phyloP scores from a whole-genome alignment of 169 alveolate genomes.

The Miamiensis avidus region DNA sequence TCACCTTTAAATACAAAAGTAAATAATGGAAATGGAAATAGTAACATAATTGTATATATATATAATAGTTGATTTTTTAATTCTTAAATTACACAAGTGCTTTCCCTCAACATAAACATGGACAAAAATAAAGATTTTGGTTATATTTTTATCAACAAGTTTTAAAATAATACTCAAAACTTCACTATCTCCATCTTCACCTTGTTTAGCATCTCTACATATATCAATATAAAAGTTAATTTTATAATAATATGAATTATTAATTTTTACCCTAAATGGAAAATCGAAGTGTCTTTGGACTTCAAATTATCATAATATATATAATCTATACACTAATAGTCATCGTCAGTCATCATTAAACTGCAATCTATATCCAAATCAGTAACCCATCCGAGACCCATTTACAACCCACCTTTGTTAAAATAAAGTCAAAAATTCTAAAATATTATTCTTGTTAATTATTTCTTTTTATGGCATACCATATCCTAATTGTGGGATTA shows the following conservation, averaged over 20 bases:
- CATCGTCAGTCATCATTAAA: not conserved
- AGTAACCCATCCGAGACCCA: not conserved
- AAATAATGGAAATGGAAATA: no score
- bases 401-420: not conserved
- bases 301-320: not conserved
- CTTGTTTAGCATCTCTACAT: not conserved
- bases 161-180: not conserved
- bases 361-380: not conserved
- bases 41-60: not conserved
- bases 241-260: no score
- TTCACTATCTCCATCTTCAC: not conserved
- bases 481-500: not conserved
- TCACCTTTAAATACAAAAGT: not conserved
- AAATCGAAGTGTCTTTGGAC: not conserved
- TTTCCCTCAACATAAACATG: not conserved
- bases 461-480: no score
- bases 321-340: not conserved
- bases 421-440: no score
- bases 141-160: not conserved
- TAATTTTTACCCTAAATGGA: not conserved
- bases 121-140: not conserved
- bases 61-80: no score
- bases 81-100: no score
- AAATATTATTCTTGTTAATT: no score
- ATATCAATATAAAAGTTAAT: no score